Evolutionary conservation across 345 rosid genomes (phyloP), one percentile per base, ranked within the genome.

Genomic region (Lepidium aucheri): DNA sequence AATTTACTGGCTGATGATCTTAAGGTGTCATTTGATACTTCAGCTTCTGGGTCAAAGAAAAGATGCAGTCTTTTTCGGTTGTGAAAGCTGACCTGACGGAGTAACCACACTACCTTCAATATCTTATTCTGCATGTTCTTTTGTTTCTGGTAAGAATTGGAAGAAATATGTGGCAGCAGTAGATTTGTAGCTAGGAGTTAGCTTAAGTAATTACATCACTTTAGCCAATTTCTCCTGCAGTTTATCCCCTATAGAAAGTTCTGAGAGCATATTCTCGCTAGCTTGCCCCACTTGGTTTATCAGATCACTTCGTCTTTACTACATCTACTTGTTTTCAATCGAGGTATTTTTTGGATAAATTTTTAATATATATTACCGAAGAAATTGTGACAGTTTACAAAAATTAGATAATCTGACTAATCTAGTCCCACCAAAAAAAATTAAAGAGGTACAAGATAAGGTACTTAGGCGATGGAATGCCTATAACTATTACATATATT

Each of bases 171-270:
- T 12, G 22, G 50, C 59, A 16, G 65, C 30, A 17, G 60, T 65
- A 66, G 66, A 68, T 68, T 73, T 70, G 59, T 63, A 68, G 40
- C 81, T 82, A 6, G 65, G 73, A 41, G 72, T 70, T 38, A 86
- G 67, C 67, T 72, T 81, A 71, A 68, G 68, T 68, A 87, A 83
- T 71, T 86, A 81, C 78, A 93, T 74, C 33, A 91, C 90, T 77
- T 86, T 88, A 61, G 89, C 86, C 69, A 93, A 78, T n/a, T 78
- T 84, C 72, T 77, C 81, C 58, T 26, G 87, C 6, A 88, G 70
- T 68, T 67, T 75, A 14, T 75, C 81, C 38, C 54, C 64, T 60
- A 59, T 28, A 61, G 74, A 76, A 71, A 79, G 82, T 59, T 86
- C 77, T 28, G 81, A 79, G 69, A 93, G 93, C 96, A 93, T 84